These are phyloP conservation scores for Fagopyrum homotropicum DNA, from an alignment of 148 eudicot species.

Conservation along the genomic window DNA sequence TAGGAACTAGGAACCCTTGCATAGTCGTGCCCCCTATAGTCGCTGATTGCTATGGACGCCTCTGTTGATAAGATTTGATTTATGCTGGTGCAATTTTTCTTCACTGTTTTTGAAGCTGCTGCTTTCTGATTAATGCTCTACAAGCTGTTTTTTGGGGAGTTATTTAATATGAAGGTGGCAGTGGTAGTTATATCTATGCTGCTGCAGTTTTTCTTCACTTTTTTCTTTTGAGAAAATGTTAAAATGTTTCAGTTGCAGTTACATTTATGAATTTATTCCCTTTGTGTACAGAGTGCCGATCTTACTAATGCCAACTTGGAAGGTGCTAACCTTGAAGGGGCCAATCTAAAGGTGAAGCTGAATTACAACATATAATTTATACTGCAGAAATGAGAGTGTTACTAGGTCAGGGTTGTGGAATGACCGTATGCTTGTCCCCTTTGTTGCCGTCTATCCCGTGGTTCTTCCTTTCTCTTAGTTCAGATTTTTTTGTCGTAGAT, in stretches of 20 bases:
- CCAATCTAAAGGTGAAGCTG: slow-evolving; percentile 74
- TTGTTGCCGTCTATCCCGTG: background rate
- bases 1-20: background rate
- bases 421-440: background rate
- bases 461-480: background rate
- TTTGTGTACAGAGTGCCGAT: slow-evolving; percentile 62
- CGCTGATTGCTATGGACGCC: too few relatives aligned
- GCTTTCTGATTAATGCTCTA: background rate
- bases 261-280: background rate
- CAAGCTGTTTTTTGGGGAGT: background rate
- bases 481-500: background rate
- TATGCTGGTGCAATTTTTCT: background rate
- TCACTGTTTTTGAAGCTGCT: background rate
- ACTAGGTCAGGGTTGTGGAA: background rate
- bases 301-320: slow-evolving; percentile 92
- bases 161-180: background rate
- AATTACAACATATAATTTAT: background rate
- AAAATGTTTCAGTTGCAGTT: background rate
- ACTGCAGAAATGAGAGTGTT: background rate
- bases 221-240: background rate
- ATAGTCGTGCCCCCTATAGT: background rate
- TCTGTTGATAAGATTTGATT: background rate
- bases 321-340: slow-evolving; percentile 94
- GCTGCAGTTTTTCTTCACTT: too few relatives aligned
- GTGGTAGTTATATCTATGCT: background rate